Base-by-base conservation (phyloP, 345 rosid genomes). In the Dipteronia dyeriana region DNA sequence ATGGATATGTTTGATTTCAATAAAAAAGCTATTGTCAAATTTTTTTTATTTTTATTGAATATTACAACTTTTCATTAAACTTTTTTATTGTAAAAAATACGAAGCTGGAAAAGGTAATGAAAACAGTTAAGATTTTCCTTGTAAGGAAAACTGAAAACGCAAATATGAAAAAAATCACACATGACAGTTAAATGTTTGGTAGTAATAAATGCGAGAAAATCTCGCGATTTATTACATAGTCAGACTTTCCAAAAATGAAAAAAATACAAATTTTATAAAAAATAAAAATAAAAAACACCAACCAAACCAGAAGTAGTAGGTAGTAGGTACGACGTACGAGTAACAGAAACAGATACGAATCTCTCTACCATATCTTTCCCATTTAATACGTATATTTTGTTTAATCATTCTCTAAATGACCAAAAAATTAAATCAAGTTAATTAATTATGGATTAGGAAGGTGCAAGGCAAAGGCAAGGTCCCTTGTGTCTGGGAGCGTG, bases 271-370 rank as follows among this genome's bases (percentile, higher is more conserved):
- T 4, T 47, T 3, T 25, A 2, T 14, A 23, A 57, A 59, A 54
- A 20, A 57, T 2, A 56, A 16, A 54, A 38, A 1, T 41, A 12
- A 51, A 1, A 26, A 66, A 25, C 75, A 71, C 31, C 59, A 75
- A 75, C 68, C 78, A 79, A 73, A 66, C 54, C 23, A 71, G 74
- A 71, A 39, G 66, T n/a, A 9, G 45, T 41, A 41, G 85, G 78
- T 67, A 81, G 82, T 76, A 74, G 87, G 91, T 86, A 89, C 90
- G 85, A 79, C 81, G 94, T 87, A 89, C 88, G 81, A 77, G 86
- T 75, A 88, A 81, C 85, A 70, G 81, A 88, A 85, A 77, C 56
- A 63, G 87, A 78, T 84, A 71, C 75, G 77, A 78, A 80, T 78
- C 81, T 79, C 75, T 70, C 49, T n/a, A 70, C 34, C 83, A 71